Base-by-base conservation (phyloP, 306 rosid genomes). In the Trifolium subterraneum region DNA sequence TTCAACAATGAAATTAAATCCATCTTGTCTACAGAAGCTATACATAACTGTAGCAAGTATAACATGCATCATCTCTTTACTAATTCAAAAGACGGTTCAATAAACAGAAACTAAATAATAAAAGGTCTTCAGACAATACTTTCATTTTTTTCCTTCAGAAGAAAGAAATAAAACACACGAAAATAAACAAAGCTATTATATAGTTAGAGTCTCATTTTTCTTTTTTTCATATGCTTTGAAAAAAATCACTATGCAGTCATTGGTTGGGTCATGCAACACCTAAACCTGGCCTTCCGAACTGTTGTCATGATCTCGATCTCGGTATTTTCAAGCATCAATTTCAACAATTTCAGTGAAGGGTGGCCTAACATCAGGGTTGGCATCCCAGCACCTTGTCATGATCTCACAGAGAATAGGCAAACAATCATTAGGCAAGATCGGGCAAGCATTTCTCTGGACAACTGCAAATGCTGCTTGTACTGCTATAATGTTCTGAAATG, bases 401-500 rank as follows among this genome's bases (percentile, higher is more conserved):
- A 94, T 94, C 68, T 94, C 98, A 7, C 90, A 86, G 45, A 94
- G 96, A 56, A 87, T 86, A 27, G 96, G 92, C 59, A 94, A 80
- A 89, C 98, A 94, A 33, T 94, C 98, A 16, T 78, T 77, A 6
- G 98, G 98, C 45, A 91, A 69, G 71, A 83, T 82, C 1, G 98
- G 98, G 23, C 98, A 94, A 61, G 91, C 96, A 67, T 91, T 86
- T 78, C 78, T 84, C 86, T 94, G 88, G 54, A 94, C 98, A 23
- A 94, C 98, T 20, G 98, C 98, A 90, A 94, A 91, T 10, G 98
- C 98, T 23, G 97, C 98, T 86, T 94, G 98, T 67, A 94, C 98
- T 5, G 98, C 96, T 19, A 97, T 91, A 97, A 94, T 94, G 83
- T 94, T 94, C 86, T 88, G 96, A 82, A 94, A 94, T 1, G 97